Percentiles rank a stretch among this genome's conserved stretches.
Evolutionary conservation across 169 alveolate species (phyloP).

Genomic region (Cyclospora cayetanensis): DNA sequence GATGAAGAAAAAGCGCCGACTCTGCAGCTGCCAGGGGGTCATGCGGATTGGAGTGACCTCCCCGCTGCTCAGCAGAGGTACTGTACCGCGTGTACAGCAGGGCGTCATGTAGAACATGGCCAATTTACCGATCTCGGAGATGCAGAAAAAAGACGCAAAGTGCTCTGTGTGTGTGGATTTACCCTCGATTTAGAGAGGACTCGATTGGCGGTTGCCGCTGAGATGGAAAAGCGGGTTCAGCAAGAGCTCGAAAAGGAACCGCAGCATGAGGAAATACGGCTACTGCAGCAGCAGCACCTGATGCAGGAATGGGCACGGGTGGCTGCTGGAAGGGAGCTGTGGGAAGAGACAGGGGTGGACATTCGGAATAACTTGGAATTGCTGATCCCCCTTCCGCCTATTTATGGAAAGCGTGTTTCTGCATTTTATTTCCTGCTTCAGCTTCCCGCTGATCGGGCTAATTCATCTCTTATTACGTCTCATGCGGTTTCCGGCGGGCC

Average conservation of each 20-base stretch:
- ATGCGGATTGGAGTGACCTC: no score
- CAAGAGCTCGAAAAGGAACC: constrained; percentile 4
- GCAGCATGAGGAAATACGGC: background rate
- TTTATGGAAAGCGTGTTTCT: background rate
- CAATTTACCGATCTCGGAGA: no score
- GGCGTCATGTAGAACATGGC: background rate
- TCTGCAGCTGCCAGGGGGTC: background rate
- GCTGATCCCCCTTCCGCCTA: background rate
- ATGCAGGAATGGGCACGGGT: constrained; percentile 55
- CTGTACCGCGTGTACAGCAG: background rate
- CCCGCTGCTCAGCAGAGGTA: no score
- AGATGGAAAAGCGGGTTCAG: no score
- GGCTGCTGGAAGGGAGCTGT: background rate
- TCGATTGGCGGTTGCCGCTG: no score
- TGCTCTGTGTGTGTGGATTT: no score
- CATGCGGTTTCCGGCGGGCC: background rate
- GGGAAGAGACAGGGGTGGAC: background rate
- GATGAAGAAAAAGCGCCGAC: background rate
- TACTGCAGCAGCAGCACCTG: constrained; percentile 26
- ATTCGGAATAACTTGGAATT: background rate
- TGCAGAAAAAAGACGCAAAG: no score
- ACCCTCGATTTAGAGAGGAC: background rate
- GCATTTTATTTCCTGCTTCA: background rate
- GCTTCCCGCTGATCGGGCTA: background rate
- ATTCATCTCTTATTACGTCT: background rate